Conservation (phyloP, 805 yeast species). For the Suhomyces pyralidae region DNA sequence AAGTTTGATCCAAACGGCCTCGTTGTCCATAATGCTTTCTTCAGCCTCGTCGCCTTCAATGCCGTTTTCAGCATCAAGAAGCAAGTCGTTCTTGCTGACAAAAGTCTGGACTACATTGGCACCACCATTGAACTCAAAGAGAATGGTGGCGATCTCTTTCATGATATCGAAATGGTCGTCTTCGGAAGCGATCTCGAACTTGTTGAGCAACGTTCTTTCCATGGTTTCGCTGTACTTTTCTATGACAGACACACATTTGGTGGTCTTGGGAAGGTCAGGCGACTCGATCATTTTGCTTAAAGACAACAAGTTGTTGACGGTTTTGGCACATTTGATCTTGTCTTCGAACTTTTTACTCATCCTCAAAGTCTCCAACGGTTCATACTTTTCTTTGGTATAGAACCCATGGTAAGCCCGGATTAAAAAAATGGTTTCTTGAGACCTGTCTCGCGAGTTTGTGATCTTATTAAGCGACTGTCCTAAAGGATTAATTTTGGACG, state of each 20-base stretch:
- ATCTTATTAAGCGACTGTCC: slow-evolving; percentile 66
- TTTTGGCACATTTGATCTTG: slow-evolving; percentile 63
- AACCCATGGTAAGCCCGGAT: slow-evolving; percentile 77
- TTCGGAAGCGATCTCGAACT: slow-evolving; percentile 72
- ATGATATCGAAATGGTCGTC: slow-evolving; percentile 65
- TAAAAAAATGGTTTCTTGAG: slow-evolving; percentile 67
- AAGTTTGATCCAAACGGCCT: slow-evolving; percentile 55
- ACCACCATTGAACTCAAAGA: slow-evolving; percentile 83
- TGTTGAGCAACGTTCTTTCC: slow-evolving; percentile 67
- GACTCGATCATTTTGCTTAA: slow-evolving; percentile 64
- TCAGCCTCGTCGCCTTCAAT: slow-evolving; percentile 17
- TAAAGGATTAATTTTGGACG: slow-evolving; percentile 61
- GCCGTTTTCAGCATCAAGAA: slow-evolving; percentile 44
- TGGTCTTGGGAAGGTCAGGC: slow-evolving; percentile 46
- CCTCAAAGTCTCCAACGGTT: slow-evolving; percentile 58
- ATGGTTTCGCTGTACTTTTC: slow-evolving; percentile 71
- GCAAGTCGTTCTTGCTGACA: slow-evolving; percentile 73
- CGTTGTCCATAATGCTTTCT: slow-evolving; percentile 37
- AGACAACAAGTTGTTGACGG: slow-evolving; percentile 61
- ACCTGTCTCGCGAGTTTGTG: slow-evolving; percentile 69
- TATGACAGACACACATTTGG: slow-evolving; percentile 42
- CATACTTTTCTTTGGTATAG: slow-evolving; percentile 51
- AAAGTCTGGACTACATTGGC: slow-evolving; percentile 76
- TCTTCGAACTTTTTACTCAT: slow-evolving; percentile 47
- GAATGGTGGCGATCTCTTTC: slow-evolving; percentile 70